Base-by-base conservation (phyloP, 1,139 yeast genomes). In the Protomyces arabidopsidicola region DNA sequence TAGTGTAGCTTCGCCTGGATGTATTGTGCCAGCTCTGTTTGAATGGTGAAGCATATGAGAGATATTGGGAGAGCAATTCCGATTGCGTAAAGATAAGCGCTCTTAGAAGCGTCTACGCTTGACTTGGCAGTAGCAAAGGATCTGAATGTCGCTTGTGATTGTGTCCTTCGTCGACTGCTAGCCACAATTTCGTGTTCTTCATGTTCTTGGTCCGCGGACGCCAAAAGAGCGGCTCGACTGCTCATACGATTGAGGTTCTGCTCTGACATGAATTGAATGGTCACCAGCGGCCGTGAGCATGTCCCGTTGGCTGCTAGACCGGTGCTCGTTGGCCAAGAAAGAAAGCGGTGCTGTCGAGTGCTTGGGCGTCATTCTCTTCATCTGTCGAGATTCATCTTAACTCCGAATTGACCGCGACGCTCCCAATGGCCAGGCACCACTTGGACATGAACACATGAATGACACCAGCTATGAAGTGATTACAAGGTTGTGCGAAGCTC, bases 1-100 rank as follows among this genome's bases (percentile, higher is more conserved):
- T 84, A 88, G 8, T 80, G 81, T 24, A 79, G 73, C 2, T 78
- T 74, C 48, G 79, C 77, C 70, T 89, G 87, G 5, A 89, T 80
- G 65, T 85, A 86, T 3, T 90, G 83, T 0, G 96, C 89, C 67
- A 86, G 78, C 74, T 89, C 96, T 0, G 96, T 89, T 72, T 89
- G 96, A 8, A 81, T 72, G 1, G 89, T 90, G 74, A 89, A 90
- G 6, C 90, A 73, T 4, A 82, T 70, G 68, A 89, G 74, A 2
- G 95, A 85, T 6, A 85, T 68, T 3, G 84, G 57, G 66, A 89
- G 84, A 8, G 90, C 81, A 1, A 79, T 72, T 2, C 80, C 78
- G 2, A 58, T 58, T 9, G 62, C 56, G 34, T 58, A 58, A 8
- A 58, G 39, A 20, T 58, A 58, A 18, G 62, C 62, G 31, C 34